A percentile compares a stretch with the other conserved stretches of the same genome.
Conservation (phyloP, 2,329 filamentous ascomycete genomes). For the Plectosphaerella sp. region DNA sequence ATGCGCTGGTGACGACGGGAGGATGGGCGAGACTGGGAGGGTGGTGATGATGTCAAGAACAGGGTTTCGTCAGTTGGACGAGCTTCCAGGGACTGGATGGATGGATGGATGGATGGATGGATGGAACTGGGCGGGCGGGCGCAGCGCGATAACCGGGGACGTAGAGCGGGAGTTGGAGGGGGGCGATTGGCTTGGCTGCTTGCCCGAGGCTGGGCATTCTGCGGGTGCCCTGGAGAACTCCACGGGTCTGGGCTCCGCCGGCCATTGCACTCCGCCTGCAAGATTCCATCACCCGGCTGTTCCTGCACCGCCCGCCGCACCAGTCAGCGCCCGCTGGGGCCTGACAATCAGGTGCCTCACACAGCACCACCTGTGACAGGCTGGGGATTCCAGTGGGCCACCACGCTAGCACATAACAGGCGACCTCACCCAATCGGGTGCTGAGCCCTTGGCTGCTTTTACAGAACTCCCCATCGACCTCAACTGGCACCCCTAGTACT, state of each 20-base stretch:
- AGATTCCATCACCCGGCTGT: background rate
- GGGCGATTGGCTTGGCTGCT: constrained; percentile 7
- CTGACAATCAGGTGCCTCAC: too few relatives aligned
- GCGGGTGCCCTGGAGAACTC: constrained; percentile 2
- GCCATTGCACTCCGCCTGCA: constrained; percentile 1
- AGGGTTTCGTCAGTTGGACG: constrained; percentile 9
- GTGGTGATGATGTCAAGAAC: constrained; percentile 14
- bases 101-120: constrained; percentile 5
- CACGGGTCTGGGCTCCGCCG: constrained; percentile 4
- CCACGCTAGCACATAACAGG: too few relatives aligned
- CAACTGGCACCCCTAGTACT: too few relatives aligned
- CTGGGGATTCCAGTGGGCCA: too few relatives aligned
- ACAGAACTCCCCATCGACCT: too few relatives aligned
- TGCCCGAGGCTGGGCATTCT: constrained; percentile 5
- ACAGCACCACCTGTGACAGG: too few relatives aligned
- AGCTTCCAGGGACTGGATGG: background rate
- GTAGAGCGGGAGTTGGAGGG: background rate
- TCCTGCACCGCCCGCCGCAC: too few relatives aligned
- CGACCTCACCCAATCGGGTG: too few relatives aligned
- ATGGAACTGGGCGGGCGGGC: too few relatives aligned
- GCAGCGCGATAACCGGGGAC: background rate
- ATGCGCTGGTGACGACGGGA: background rate
- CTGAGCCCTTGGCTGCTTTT: too few relatives aligned
- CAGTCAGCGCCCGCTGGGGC: too few relatives aligned
- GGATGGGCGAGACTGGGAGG: background rate